Base-by-base conservation (phyloP, 306 rosid genomes). In the Lablab purpureus region DNA sequence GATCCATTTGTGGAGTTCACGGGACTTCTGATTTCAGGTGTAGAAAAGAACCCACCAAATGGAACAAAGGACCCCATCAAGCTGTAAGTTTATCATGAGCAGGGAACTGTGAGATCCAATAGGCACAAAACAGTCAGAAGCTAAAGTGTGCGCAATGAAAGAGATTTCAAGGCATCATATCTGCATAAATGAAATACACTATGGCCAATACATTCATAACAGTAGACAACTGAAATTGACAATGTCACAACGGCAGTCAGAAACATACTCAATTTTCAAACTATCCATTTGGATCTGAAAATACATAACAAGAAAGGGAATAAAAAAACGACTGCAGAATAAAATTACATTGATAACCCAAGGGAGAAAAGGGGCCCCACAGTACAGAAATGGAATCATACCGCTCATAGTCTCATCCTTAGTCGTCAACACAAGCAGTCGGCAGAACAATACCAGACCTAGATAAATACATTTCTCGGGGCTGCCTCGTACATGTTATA, bases 11-110 rank as follows among this genome's bases (percentile, higher is more conserved):
- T 47, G 81, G 81, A 73, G 86, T 80, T 84, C 56, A 78, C 41
- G 0, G 86, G 97, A 78, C 43, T 88, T 72, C 25, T 81, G 50
- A 88, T 81, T 77, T 89, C 87, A 19, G 92, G 87, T 43, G 93
- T 73, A 69, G 98, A 81, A 56, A 92, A 92, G 84, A 92, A 92
- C 45, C 99, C 99, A n/a, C 92, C 99, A 69, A 95, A 87, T 50
- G 99, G 99, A 79, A 95, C 92, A 67, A 95, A 95, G 75, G 99
- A 95, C 79, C 97, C 93, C 95, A 95, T 82, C 85, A 95, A 92
- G 84, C 99, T 95, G 99, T 76, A 90, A 87, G 87, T 78, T 84
- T 76, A 90, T 85, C 92, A 93, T 86, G 87, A 94, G 89, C 88
- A 92, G 47, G 91, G 74, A 82, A 89, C 87, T 82, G 87, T 94